Conservation (phyloP, 495 filamentous ascomycete genomes). For the Xylaria palmicola region DNA sequence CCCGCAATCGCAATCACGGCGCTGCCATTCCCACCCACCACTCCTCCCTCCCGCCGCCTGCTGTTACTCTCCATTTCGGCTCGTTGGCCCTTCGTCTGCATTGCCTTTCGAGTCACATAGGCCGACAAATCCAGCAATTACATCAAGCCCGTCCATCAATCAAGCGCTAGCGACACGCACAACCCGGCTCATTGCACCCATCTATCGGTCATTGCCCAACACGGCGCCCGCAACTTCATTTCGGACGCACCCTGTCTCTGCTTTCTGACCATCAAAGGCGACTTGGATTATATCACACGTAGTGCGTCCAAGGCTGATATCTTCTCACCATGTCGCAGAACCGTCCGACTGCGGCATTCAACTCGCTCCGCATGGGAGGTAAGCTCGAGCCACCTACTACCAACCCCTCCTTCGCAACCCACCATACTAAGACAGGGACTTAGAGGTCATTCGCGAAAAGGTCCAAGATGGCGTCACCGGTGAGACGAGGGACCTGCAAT, state of each 20-base stretch:
- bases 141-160: slow-evolving; percentile 24
- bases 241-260: slow-evolving; percentile 27
- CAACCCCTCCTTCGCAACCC: slow-evolving; percentile 8
- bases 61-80: neutral
- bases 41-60: neutral
- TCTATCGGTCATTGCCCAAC: slow-evolving; percentile 46
- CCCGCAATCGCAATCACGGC: slow-evolving; percentile 7
- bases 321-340: slow-evolving; percentile 47
- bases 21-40: neutral
- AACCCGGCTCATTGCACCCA: slow-evolving; percentile 25
- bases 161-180: slow-evolving; percentile 30
- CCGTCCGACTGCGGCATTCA: slow-evolving; percentile 51
- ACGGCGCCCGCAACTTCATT: slow-evolving; percentile 40
- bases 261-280: slow-evolving; percentile 36
- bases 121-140: slow-evolving; percentile 22
- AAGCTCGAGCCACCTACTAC: slow-evolving; percentile 26
- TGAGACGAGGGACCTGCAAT: slow-evolving; percentile 93
- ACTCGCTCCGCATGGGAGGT: slow-evolving; percentile 56
- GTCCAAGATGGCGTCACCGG: slow-evolving; percentile 97
- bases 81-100: slow-evolving; percentile 3
- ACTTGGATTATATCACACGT: slow-evolving; percentile 25
- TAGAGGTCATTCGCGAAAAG: slow-evolving; percentile 97
- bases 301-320: slow-evolving; percentile 27
- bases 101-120: slow-evolving; percentile 6
- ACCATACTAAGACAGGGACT: slow-evolving; percentile 20